These are phyloP conservation scores for Poa pratensis DNA, from an alignment of 176 grass and related monocot species.

Conservation along the genomic window DNA sequence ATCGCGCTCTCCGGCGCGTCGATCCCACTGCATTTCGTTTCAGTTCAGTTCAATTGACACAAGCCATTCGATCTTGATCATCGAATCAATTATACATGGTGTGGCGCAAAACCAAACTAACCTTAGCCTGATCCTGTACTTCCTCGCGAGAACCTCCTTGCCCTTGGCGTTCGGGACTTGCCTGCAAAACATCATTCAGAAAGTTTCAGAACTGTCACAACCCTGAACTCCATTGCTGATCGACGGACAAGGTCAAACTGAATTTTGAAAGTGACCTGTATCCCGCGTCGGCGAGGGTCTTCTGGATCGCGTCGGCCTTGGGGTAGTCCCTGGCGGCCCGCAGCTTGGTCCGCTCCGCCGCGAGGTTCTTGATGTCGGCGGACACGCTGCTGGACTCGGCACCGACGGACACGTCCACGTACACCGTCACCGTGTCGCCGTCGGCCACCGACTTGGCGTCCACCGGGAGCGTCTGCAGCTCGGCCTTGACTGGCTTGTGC, in stretches of 20 bases:
- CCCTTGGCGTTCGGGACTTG: conserved; percentile 62
- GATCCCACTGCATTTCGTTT: conserved; percentile 63
- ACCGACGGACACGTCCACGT: conserved; percentile 60
- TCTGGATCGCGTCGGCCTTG: conserved; percentile 79
- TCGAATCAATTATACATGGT: background rate
- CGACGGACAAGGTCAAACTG: background rate
- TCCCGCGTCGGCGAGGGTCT: conserved; percentile 70
- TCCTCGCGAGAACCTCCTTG: conserved; percentile 70
- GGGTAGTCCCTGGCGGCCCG: conserved; percentile 60
- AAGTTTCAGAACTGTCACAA: conserved; percentile 22
- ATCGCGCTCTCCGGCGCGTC: conserved; percentile 96
- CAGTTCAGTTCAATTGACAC: background rate
- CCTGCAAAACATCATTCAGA: conserved; percentile 41
- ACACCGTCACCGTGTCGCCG: conserved; percentile 92
- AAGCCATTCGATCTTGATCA: background rate
- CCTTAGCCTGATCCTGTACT: conserved; percentile 96
- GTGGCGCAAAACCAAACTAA: background rate
- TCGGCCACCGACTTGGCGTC: conserved; percentile 84
- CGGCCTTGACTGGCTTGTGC: conserved; percentile 70
- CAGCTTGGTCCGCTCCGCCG: conserved; percentile 67
- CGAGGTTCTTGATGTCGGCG: conserved; percentile 63
- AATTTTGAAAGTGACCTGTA: conserved; percentile 54
- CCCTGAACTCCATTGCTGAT: background rate
- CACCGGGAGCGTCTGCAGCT: conserved; percentile 92
- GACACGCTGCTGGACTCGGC: conserved; percentile 70